phyloP scores from a whole-genome alignment of 1,284 basidiomycete species.

The Malassezia pachydermatis region DNA sequence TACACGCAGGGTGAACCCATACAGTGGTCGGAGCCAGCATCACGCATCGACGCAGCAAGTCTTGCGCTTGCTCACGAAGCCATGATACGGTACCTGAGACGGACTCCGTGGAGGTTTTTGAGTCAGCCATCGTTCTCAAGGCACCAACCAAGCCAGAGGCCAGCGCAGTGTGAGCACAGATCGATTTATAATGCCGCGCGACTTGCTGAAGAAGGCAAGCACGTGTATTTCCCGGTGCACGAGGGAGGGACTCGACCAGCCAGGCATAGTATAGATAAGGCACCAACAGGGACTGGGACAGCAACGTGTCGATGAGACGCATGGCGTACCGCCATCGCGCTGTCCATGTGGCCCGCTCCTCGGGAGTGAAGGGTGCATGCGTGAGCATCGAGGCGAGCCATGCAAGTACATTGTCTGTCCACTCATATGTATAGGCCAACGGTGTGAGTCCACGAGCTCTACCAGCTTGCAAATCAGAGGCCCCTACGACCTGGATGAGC shows the following conservation, averaged over 20 bases:
- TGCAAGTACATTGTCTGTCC: slow-evolving; percentile 73
- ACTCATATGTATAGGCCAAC: slow-evolving; percentile 62
- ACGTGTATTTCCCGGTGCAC: slow-evolving; percentile 65
- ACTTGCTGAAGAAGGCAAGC: slow-evolving; percentile 67
- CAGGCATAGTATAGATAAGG: slow-evolving; percentile 67
- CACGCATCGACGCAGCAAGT: not conserved
- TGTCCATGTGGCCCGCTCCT: slow-evolving; percentile 1
- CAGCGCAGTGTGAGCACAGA: slow-evolving; percentile 3
- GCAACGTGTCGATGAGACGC: slow-evolving; percentile 59
- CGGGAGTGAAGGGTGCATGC: not conserved
- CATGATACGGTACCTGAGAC: too few species aligned
- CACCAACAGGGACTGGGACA: slow-evolving; percentile 71
- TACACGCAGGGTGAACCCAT: too few species aligned
- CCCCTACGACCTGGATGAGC: slow-evolving; percentile 89
- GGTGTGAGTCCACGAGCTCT: slow-evolving; percentile 19
- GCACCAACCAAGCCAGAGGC: not conserved
- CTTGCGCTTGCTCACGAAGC: slow-evolving; percentile 1
- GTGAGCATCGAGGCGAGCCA: slow-evolving; percentile 76
- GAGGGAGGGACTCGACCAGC: slow-evolving; percentile 65
- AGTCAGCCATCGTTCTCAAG: too few species aligned
- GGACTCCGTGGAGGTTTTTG: too few species aligned
- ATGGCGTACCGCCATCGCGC: slow-evolving; percentile 66
- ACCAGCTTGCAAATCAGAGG: slow-evolving; percentile 65
- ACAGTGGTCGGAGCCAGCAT: too few species aligned
- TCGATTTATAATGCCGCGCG: slow-evolving; percentile 9